Evolutionary conservation across 2,329 filamentous ascomycete species (phyloP).

Genomic region (Exophiala oligosperma): DNA sequence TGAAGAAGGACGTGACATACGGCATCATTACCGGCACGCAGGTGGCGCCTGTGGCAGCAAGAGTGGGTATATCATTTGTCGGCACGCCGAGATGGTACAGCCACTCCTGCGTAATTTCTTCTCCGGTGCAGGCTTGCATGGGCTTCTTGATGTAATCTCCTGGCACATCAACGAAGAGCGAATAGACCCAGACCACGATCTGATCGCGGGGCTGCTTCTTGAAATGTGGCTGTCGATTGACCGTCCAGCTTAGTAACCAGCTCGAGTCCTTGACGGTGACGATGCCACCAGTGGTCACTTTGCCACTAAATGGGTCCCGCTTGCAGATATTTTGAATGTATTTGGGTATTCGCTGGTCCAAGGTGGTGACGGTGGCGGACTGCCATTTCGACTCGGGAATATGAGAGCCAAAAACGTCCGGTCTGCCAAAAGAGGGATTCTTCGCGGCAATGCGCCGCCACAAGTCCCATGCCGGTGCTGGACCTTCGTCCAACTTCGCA

Average conservation of each 20-base stretch:
- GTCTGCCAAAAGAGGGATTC: constrained; percentile 39
- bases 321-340: constrained; percentile 35
- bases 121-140: constrained; percentile 43
- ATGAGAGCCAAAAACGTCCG: constrained; percentile 43
- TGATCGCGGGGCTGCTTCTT: constrained; percentile 36
- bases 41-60: constrained; percentile 30
- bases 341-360: constrained; percentile 25
- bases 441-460: constrained; percentile 43
- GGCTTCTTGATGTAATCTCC: constrained; percentile 43
- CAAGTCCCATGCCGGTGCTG: constrained; percentile 43
- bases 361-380: constrained; percentile 42
- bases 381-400: constrained; percentile 40
- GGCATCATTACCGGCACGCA: constrained; percentile 43
- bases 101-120: constrained; percentile 43
- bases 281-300: constrained; percentile 37
- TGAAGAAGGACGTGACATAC: constrained; percentile 40
- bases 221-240: constrained; percentile 47
- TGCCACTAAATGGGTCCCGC: constrained; percentile 33
- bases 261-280: constrained; percentile 41
- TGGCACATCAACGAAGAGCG: constrained; percentile 37
- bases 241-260: constrained; percentile 43
- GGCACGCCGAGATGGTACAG: constrained; percentile 42
- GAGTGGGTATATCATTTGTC: constrained; percentile 30
- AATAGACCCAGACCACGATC: constrained; percentile 44
- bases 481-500: constrained; percentile 33